These are phyloP conservation scores for Sporisorium exsertum DNA, from an alignment of 1,284 basidiomycete species.

Conservation along the genomic window DNA sequence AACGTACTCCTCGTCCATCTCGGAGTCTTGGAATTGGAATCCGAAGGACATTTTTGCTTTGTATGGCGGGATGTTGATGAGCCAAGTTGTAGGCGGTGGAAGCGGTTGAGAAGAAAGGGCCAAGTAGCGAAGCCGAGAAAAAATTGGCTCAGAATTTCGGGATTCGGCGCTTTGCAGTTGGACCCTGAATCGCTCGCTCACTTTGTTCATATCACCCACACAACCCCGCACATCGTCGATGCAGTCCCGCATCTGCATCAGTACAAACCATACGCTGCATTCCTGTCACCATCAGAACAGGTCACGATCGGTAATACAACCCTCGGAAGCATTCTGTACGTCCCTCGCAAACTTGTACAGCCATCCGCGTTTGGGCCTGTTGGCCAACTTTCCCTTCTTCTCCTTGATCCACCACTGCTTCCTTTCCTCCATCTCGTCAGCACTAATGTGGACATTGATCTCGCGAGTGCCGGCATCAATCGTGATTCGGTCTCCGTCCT, in stretches of 20 bases:
- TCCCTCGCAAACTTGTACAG: slow-evolving; percentile 52
- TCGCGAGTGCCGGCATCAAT: slow-evolving; percentile 74
- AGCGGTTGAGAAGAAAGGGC: not conserved
- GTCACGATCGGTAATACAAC: slow-evolving; percentile 49
- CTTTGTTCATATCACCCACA: not conserved
- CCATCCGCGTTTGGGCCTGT: slow-evolving; percentile 50
- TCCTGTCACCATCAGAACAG: slow-evolving; percentile 20
- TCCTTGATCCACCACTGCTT: slow-evolving; percentile 42
- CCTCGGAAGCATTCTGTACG: slow-evolving; percentile 50
- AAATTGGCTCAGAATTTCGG: slow-evolving; percentile 21
- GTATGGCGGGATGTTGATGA: no score
- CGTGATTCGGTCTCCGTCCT: slow-evolving; percentile 85
- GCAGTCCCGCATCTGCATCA: not conserved
- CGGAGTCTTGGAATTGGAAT: slow-evolving; percentile 49
- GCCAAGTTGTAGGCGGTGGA: not conserved
- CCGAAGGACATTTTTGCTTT: slow-evolving; percentile 37
- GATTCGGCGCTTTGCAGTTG: slow-evolving; percentile 17
- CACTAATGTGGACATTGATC: slow-evolving; percentile 51
- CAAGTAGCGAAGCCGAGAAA: not conserved
- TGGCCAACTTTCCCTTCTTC: slow-evolving; percentile 30
- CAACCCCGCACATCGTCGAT: not conserved
- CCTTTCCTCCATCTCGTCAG: slow-evolving; percentile 25
- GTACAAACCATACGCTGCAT: slow-evolving; percentile 6
- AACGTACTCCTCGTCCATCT: slow-evolving; percentile 49
- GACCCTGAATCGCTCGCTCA: slow-evolving; percentile 13